Evolutionary conservation across 352 stramenopile genomes (phyloP), one percentile per base, ranked within the genome.

Genomic region (Globisporangium nagaii): DNA sequence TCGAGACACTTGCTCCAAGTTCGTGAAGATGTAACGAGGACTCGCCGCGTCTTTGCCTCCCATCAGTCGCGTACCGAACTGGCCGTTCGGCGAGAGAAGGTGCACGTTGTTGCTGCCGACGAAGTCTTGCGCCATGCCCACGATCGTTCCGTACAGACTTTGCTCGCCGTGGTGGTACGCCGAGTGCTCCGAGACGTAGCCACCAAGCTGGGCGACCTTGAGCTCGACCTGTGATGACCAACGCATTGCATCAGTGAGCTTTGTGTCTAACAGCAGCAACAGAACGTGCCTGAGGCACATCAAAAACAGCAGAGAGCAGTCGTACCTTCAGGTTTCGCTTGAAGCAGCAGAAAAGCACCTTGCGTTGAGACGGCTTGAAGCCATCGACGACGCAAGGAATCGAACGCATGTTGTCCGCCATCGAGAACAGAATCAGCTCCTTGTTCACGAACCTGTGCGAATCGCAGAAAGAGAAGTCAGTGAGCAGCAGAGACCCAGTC

Each of bases 91-190:
- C 4, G 86, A 91, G 15, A 99, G 70, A 10, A 98, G 75, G 54
- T 98, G 95, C 10, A 99, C 79, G 69, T 99, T 99, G 72, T 99
- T 99, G 53, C 95, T 98, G 22, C 97, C 96, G 25, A 99, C 93
- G 71, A 98, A 99, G 68, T 98, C 90, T 68, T 99, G 97, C 0
- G 96, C 96, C 96, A 99, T 99, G 52, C 94, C 95, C 56, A 99
- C 88, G 56, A 99, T 97, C 60, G 96, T 98, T 39, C 86, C 77
- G 44, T 97, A 79, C 39, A 99, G 68, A 62, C 88, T 98, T 30
- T 79, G 73, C 72, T 99, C 96, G 31, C 97, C 97, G 63, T 99
- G 97, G 68, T 99, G 97, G 75, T 99, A 99, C 4, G 97, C 96
- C 41, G 96, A 98, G 58, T 99, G 96, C 63, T 99, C 97, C 0